A percentile compares a stretch with the other conserved stretches of the same genome.
phyloP scores from a whole-genome alignment of 2,329 filamentous ascomycete genomes.

The Penicillium sp. region DNA sequence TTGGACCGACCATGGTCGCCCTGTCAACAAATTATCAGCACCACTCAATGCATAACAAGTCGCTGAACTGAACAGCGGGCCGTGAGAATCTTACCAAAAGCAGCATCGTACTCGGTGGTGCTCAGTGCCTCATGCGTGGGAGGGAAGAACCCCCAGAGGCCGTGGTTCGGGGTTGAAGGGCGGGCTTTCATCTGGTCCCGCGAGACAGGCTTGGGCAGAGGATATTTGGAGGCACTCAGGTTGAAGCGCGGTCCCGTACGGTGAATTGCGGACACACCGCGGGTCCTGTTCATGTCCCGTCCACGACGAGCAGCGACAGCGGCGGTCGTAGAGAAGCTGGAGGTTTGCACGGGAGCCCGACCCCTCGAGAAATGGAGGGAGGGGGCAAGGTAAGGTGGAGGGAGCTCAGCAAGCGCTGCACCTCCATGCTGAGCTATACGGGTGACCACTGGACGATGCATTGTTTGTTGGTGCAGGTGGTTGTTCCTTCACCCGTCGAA shows the following conservation, averaged over 20 bases:
- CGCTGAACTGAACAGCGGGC: not conserved
- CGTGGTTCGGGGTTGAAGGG: constrained; percentile 67
- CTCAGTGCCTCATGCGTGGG: constrained; percentile 61
- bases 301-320: constrained; percentile 42
- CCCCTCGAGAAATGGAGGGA: constrained; percentile 33
- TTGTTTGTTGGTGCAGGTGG: constrained; percentile 17
- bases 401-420: constrained; percentile 33
- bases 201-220: constrained; percentile 66
- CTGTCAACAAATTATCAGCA: constrained; percentile 31
- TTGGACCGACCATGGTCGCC: constrained; percentile 74
- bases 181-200: constrained; percentile 43
- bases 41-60: not conserved
- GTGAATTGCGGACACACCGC: constrained; percentile 76
- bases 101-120: constrained; percentile 63
- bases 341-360: constrained; percentile 28
- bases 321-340: constrained; percentile 52
- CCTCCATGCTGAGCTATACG: constrained; percentile 31
- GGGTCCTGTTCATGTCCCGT: constrained; percentile 70
- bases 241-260: constrained; percentile 68
- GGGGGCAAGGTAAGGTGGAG: constrained; percentile 42
- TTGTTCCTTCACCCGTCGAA: constrained; percentile 6
- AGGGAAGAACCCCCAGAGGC: constrained; percentile 89
- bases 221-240: constrained; percentile 66
- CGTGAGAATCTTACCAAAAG: constrained; percentile 53
- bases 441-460: constrained; percentile 34